A percentile compares a stretch with the other conserved stretches of the same genome.
These are phyloP conservation scores for Perilla frutescens DNA, from an alignment of 257 asterid genomes.

Conservation along the genomic window DNA sequence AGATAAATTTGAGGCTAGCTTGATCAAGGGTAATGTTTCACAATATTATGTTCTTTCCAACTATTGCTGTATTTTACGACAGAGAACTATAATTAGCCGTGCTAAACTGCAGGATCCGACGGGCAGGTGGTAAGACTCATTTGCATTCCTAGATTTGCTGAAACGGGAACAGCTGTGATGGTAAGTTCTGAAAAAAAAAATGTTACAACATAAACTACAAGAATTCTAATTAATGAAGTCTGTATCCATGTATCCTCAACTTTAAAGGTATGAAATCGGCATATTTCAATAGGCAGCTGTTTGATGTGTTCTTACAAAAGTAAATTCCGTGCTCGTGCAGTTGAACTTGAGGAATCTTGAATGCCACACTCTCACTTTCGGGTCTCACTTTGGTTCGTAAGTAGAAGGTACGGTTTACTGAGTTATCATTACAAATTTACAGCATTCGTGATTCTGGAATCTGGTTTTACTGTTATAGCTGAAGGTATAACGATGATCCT, in stretches of 20 bases:
- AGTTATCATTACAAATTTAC: not conserved
- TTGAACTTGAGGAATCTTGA: conserved; percentile 91
- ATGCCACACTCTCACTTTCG: conserved; percentile 82
- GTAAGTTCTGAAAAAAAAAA: conserved; percentile 51
- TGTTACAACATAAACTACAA: conserved; percentile 12
- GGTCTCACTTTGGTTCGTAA: conserved; percentile 57
- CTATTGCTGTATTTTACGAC: conserved; percentile 12
- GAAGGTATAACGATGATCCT: not conserved
- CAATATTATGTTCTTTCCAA: conserved; percentile 15
- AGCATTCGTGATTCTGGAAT: conserved; percentile 4
- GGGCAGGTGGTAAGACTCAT: conserved; percentile 83
- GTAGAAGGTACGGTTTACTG: conserved; percentile 28
- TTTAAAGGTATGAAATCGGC: not conserved
- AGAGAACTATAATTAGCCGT: conserved; percentile 24
- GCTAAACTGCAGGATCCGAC: conserved; percentile 69
- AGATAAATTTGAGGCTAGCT: conserved; percentile 67
- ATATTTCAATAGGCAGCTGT: not conserved
- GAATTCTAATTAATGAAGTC: not conserved
- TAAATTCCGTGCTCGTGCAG: conserved; percentile 51
- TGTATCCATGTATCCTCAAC: not conserved
- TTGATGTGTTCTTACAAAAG: not conserved
- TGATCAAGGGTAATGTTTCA: conserved; percentile 64
- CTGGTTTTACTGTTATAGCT: conserved; percentile 12
- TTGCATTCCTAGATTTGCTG: conserved; percentile 82
- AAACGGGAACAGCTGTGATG: conserved; percentile 87